Conservation (phyloP, 2,329 filamentous ascomycete species). For the Zymoseptoria ardabiliae region DNA sequence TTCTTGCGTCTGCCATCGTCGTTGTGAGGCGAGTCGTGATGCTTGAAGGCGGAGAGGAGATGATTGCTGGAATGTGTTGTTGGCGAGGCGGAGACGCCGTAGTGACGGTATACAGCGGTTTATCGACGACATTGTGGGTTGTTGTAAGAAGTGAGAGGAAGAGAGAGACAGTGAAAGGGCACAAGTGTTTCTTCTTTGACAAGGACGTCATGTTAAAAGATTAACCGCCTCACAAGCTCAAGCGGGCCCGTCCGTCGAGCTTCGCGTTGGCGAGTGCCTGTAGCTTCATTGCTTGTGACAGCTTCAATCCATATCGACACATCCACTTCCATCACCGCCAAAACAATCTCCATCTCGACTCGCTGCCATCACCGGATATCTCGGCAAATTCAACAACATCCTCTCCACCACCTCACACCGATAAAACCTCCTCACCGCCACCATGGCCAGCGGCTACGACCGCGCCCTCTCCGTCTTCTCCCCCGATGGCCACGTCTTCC, state of each 20-base stretch:
- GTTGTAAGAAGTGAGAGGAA: slow-evolving; percentile 1
- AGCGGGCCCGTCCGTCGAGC: not conserved
- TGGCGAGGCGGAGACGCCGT: slow-evolving; percentile 27
- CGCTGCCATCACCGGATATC: not conserved
- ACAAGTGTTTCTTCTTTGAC: slow-evolving; percentile 1
- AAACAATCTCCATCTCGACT: not conserved
- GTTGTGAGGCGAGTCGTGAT: slow-evolving; percentile 16
- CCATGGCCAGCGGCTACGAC: slow-evolving; percentile 93
- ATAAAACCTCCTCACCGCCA: slow-evolving; percentile 12
- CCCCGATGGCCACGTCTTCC: slow-evolving; percentile 98
- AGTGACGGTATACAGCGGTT: slow-evolving; percentile 23
- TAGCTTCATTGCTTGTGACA: not conserved
- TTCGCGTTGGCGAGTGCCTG: not conserved
- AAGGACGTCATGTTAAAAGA: not conserved
- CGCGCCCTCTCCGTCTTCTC: slow-evolving; percentile 98
- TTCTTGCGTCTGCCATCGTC: slow-evolving; percentile 25
- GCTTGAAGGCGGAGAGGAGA: slow-evolving; percentile 17
- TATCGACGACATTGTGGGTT: slow-evolving; percentile 17
- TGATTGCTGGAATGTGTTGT: slow-evolving; percentile 24
- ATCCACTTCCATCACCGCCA: not conserved
- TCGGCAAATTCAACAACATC: not conserved
- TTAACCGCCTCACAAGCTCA: not conserved
- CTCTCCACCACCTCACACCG: not conserved
- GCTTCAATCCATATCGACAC: not conserved
- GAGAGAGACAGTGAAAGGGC: not conserved